phyloP scores from a whole-genome alignment of 257 asterid species.

The Penstemon eatonii region DNA sequence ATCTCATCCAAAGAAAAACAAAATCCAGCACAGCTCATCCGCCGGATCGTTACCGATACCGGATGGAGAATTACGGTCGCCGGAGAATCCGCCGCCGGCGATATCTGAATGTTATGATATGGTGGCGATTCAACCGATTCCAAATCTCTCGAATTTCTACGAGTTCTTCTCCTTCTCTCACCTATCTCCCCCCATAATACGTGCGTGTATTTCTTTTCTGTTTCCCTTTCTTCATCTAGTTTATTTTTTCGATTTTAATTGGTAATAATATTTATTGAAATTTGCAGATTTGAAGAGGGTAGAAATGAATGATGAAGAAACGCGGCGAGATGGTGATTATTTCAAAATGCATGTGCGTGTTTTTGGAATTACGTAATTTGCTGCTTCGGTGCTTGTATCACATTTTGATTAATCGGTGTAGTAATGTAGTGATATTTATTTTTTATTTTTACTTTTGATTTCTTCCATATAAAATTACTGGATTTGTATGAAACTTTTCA shows the following conservation, averaged over 20 bases:
- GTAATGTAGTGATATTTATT: too few relatives aligned
- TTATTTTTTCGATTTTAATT: neutral
- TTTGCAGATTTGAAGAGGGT: slow-evolving; percentile 67
- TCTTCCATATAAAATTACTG: too few relatives aligned
- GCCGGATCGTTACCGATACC: slow-evolving; percentile 34
- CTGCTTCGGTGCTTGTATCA: too few relatives aligned
- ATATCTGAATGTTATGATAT: slow-evolving; percentile 67
- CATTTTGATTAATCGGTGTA: too few relatives aligned
- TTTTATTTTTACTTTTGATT: neutral
- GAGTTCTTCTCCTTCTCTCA: slow-evolving; percentile 90
- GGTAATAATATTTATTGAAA: neutral
- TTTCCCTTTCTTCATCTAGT: neutral
- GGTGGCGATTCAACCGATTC: slow-evolving; percentile 97
- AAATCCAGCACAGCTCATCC: slow-evolving; percentile 42
- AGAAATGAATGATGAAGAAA: slow-evolving; percentile 52
- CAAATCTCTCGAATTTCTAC: slow-evolving; percentile 96
- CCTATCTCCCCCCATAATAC: slow-evolving; percentile 76
- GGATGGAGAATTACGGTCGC: slow-evolving; percentile 52
- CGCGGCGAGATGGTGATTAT: slow-evolving; percentile 66
- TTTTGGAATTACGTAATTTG: neutral
- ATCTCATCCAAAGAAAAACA: slow-evolving; percentile 51
- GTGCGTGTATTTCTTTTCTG: slow-evolving; percentile 42
- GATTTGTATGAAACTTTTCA: too few relatives aligned
- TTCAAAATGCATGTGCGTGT: slow-evolving; percentile 82
- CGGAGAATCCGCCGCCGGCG: slow-evolving; percentile 52